Conservation (phyloP, 2,329 filamentous ascomycete genomes). For the Lasiodiplodia theobromae region DNA sequence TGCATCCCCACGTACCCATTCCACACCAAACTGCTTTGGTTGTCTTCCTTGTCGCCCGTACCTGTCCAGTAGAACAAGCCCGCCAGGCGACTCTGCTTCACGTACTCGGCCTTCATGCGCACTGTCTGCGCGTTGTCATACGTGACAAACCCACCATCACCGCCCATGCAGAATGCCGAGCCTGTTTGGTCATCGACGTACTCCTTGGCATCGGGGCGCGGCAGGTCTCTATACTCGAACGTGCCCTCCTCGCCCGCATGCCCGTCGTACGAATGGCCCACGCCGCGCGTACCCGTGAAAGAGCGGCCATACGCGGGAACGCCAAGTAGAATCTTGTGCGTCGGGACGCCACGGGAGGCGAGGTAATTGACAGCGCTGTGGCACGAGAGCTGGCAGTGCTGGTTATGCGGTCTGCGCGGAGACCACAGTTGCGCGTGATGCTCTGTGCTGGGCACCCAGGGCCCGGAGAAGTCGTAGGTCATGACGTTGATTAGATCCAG, state of each 20-base stretch:
- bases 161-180: conserved; percentile 75
- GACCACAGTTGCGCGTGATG: conserved; percentile 80
- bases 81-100: conserved; percentile 73
- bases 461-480: conserved; percentile 80
- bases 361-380: conserved; percentile 72
- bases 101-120: conserved; percentile 75
- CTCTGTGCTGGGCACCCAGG: conserved; percentile 71
- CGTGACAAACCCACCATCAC: conserved; percentile 77
- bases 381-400: conserved; percentile 66
- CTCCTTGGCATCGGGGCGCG: conserved; percentile 67
- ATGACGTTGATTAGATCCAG: conserved; percentile 80
- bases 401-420: conserved; percentile 60
- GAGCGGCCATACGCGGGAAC: conserved; percentile 79
- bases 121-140: conserved; percentile 84
- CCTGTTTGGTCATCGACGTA: conserved; percentile 70
- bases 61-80: conserved; percentile 85
- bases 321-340: conserved; percentile 76
- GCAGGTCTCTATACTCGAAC: conserved; percentile 77
- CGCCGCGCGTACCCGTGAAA: conserved; percentile 69
- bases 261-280: conserved; percentile 66
- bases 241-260: conserved; percentile 68
- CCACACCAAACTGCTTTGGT: conserved; percentile 63
- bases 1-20: conserved; percentile 65
- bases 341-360: conserved; percentile 69
- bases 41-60: conserved; percentile 68